Evolutionary conservation across 805 yeast genomes (phyloP).

Genomic region (Nakazawaea holstii): DNA sequence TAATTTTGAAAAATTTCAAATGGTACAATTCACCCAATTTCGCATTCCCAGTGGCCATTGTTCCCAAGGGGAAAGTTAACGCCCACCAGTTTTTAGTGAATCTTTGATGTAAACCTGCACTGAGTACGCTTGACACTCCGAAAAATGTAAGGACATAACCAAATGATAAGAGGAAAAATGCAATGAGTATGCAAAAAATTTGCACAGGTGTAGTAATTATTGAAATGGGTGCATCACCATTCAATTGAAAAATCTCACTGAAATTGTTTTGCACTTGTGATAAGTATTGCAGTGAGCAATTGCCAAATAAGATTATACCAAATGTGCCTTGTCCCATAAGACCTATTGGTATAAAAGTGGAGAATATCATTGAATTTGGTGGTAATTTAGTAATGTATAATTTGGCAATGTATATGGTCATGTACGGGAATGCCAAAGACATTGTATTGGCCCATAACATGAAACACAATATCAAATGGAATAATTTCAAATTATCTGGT

Average conservation of each 20-base stretch:
- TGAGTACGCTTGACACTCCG: not conserved
- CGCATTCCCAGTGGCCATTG: constrained; percentile 59
- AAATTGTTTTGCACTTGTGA: not conserved
- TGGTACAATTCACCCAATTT: constrained; percentile 47
- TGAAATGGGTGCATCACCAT: not conserved
- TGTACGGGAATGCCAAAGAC: constrained; percentile 47
- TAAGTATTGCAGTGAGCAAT: not conserved
- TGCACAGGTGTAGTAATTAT: not conserved
- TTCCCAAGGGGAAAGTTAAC: constrained; percentile 89
- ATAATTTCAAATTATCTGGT: constrained; percentile 38
- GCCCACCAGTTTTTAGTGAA: constrained; percentile 70
- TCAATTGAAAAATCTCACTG: not conserved
- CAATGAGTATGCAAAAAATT: not conserved
- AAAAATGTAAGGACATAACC: constrained; percentile 20
- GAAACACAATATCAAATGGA: constrained; percentile 49
- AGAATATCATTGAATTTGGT: constrained; percentile 45
- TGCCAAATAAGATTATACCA: constrained; percentile 38
- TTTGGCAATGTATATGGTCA: constrained; percentile 56
- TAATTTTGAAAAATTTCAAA: constrained; percentile 52
- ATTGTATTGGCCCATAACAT: constrained; percentile 70
- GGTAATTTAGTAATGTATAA: constrained; percentile 58
- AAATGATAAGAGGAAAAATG: constrained; percentile 15
- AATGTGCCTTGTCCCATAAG: constrained; percentile 83
- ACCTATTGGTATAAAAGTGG: constrained; percentile 75
- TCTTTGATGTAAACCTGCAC: constrained; percentile 1